These are phyloP conservation scores for Aspergillus arachidicola DNA, from an alignment of 2,329 filamentous ascomycete species.

Conservation along the genomic window DNA sequence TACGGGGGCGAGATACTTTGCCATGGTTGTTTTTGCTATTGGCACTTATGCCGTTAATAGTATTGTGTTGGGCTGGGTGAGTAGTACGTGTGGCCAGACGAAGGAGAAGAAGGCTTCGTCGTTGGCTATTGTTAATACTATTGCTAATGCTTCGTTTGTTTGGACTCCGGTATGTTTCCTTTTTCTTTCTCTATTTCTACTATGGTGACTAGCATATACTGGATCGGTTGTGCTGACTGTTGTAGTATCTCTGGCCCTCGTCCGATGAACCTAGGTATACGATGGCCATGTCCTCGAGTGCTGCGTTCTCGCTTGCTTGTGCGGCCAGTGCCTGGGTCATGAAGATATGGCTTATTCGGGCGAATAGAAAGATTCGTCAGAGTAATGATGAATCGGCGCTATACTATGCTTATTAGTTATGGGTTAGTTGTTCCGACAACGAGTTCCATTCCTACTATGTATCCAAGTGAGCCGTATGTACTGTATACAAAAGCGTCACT, in stretches of 20 bases:
- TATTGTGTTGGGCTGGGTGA: conserved; percentile 49
- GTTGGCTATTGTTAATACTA: conserved; percentile 46
- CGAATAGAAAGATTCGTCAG: conserved; percentile 22
- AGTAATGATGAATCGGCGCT: conserved; percentile 19
- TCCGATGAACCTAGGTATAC: conserved; percentile 23
- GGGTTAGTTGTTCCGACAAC: neutral
- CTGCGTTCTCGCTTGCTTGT: conserved; percentile 19
- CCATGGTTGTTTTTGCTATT: conserved; percentile 36
- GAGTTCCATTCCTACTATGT: neutral
- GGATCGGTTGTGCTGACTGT: neutral
- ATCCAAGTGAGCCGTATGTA: neutral
- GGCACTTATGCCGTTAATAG: conserved; percentile 43
- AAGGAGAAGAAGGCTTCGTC: conserved; percentile 48
- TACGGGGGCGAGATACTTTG: conserved; percentile 34
- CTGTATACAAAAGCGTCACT: neutral
- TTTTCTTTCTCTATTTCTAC: too few species aligned
- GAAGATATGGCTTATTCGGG: conserved; percentile 20
- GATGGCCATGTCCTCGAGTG: conserved; percentile 22
- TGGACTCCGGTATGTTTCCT: conserved; percentile 29
- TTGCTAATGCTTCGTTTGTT: conserved; percentile 44
- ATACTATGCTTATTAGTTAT: conserved; percentile 20
- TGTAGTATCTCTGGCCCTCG: conserved; percentile 38
- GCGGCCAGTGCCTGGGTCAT: conserved; percentile 20
- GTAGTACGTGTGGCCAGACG: conserved; percentile 45
- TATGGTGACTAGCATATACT: too few species aligned